Evolutionary conservation across 129 eudicot species (phyloP), one percentile per base, ranked within the genome.

Genomic region (Pulicaria dysenterica): DNA sequence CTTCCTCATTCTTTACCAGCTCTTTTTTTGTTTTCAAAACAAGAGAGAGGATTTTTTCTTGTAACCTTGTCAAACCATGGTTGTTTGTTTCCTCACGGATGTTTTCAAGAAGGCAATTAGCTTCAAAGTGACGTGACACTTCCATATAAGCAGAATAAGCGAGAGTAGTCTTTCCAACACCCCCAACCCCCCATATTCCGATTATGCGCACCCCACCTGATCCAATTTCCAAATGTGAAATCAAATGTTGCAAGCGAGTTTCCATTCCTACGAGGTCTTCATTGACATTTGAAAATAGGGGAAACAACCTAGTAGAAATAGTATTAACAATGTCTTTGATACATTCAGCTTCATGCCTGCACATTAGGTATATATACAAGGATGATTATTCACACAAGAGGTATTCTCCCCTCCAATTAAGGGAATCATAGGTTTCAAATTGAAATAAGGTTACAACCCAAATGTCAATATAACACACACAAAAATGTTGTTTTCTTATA

Each of bases 111-210:
- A 59, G 5, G 5, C 66, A 37, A 4, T 59, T 19, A 59, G 66
- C 66, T 37, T 59, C 66, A 13, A 59, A 59, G 0, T 13, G 19
- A 11, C 38, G 66, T 12, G 65, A 59, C 5, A 59, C n/a, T 37
- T 59, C 65, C 19, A 13, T n/a, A 59, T 37, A 59, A 12, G 46
- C 45, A 37, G 24, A 44, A 59, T 9, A 59, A 2, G 65, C 65
- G 5, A 59, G 65, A 13, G 65, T 59, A 59, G 65, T 59, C 65
- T 59, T 59, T 11, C 65, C 65, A 1, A 17, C 65, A 59, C 65
- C 65, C 8, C 65, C 65, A 59, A 59, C 65, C 19, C 65, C 65
- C 65, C 65, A 59, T 59, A 59, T 59, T 37, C 65, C 65, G n/a
- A 38, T 45, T 3, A 59, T 37, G 24, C 65, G 65, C 43, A 59